A percentile compares a stretch with the other conserved stretches of the same genome.
Evolutionary conservation across 352 stramenopile species (phyloP).

Genomic region (Pythium brassicae): DNA sequence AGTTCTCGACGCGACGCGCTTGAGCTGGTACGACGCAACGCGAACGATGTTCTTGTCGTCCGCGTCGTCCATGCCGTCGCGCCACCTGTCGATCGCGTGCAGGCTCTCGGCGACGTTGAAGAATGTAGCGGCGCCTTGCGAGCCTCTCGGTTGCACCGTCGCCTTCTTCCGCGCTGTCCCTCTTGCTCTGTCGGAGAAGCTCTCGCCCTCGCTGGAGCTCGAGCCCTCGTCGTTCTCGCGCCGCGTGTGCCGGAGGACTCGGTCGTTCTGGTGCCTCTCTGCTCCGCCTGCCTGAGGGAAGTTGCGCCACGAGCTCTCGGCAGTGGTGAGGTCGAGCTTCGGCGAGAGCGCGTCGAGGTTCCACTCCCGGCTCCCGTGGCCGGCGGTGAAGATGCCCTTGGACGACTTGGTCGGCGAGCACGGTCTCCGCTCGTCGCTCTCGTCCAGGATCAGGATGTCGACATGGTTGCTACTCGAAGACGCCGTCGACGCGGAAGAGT

Average conservation of each 20-base stretch:
- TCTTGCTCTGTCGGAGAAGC: neutral
- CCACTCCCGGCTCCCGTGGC: slow-evolving; percentile 32
- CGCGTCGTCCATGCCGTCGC: slow-evolving; percentile 60
- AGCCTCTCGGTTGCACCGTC: slow-evolving; percentile 17
- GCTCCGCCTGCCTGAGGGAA: slow-evolving; percentile 10
- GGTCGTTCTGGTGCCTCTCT: slow-evolving; percentile 30
- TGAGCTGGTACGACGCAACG: slow-evolving; percentile 26
- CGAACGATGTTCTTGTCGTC: slow-evolving; percentile 26
- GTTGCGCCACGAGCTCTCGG: slow-evolving; percentile 24
- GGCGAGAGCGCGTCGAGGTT: slow-evolving; percentile 57
- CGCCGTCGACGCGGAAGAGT: slow-evolving; percentile 8
- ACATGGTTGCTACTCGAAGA: slow-evolving; percentile 15
- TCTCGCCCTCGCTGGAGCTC: slow-evolving; percentile 45
- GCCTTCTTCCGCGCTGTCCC: neutral
- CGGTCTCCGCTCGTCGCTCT: slow-evolving; percentile 32
- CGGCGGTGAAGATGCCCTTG: slow-evolving; percentile 38
- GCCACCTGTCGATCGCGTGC: slow-evolving; percentile 68
- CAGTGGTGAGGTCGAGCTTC: slow-evolving; percentile 41
- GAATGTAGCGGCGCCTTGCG: slow-evolving; percentile 25
- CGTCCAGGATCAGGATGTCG: slow-evolving; percentile 60
- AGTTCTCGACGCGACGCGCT: slow-evolving; percentile 20
- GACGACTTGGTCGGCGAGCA: slow-evolving; percentile 52
- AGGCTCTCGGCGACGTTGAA: slow-evolving; percentile 75
- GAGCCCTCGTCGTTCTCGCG: slow-evolving; percentile 11
- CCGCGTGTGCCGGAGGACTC: slow-evolving; percentile 21